Evolutionary conservation across 495 filamentous ascomycete species (phyloP).

Genomic region (Neurospora sp.): DNA sequence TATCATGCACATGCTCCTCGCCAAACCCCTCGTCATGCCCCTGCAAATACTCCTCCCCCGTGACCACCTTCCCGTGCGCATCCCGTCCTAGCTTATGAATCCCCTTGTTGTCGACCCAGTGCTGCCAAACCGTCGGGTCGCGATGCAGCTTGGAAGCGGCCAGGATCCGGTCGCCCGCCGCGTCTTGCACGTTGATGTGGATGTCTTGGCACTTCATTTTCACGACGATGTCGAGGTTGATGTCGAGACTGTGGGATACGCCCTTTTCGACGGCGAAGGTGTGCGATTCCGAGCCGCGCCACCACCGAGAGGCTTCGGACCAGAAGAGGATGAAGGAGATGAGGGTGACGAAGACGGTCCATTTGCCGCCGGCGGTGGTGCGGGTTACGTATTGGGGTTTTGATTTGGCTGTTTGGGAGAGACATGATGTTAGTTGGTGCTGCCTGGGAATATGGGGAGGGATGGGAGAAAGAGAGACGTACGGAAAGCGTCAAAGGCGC

Average conservation of each 20-base stretch:
- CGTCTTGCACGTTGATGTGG: constrained; percentile 96
- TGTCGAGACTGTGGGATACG: constrained; percentile 74
- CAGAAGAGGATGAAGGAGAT: constrained; percentile 63
- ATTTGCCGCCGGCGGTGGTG: constrained; percentile 77
- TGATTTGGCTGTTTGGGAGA: constrained; percentile 62
- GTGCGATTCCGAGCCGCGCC: constrained; percentile 69
- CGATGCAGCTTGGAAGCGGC: constrained; percentile 63
- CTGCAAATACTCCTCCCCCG: constrained; percentile 42
- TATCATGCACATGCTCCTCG: constrained; percentile 65
- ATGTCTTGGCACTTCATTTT: constrained; percentile 81
- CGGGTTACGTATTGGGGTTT: constrained; percentile 84
- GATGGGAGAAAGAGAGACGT: constrained; percentile 27
- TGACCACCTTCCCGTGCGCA: constrained; percentile 33
- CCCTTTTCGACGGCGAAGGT: constrained; percentile 93
- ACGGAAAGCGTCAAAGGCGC: constrained; percentile 97
- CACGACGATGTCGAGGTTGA: constrained; percentile 93
- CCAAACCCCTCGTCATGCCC: constrained; percentile 47
- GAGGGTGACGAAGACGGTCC: constrained; percentile 73
- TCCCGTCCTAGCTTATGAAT: constrained; percentile 55
- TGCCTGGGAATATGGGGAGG: neutral
- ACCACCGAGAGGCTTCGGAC: constrained; percentile 73
- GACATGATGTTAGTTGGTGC: constrained; percentile 16
- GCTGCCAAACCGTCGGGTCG: constrained; percentile 68
- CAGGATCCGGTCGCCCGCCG: constrained; percentile 79
- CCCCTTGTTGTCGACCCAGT: constrained; percentile 67